Evolutionary conservation across 73 alveolate genomes (phyloP), one percentile per base, ranked within the genome.

Genomic region (Blepharisma stoltei): DNA sequence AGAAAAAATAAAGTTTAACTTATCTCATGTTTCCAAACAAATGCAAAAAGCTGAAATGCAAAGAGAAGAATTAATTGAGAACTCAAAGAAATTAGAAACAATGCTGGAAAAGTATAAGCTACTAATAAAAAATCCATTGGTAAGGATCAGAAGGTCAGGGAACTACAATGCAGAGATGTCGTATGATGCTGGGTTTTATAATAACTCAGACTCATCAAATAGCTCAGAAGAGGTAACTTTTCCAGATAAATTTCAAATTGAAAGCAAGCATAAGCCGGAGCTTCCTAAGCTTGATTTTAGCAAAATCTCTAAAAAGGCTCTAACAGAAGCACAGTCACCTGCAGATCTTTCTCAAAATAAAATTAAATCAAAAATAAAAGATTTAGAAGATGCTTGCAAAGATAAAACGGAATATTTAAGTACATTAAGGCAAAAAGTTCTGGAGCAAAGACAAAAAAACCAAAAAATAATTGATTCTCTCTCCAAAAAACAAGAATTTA

Each of bases 221-320:
- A 52, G 66, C 23, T 52, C 66, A 14, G n/a, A 11, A 4, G 66
- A 52, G 23, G 23, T 52, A 0, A 14, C 27, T 52, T 52, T 52
- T 52, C 66, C 66, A 52, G 66, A 52, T 52, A 52, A 52, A 20
- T 20, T 52, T 20, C 66, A 52, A 52, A 52, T 52, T 52, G 66
- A 52, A 52, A 52, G 27, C 66, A 52, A 52, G 23, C 23, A 11
- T 14, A 52, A 52, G 4, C 66, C 66, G 0, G 23, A 52, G 27
- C 66, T 52, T 14, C 66, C 66, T 52, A 52, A 52, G 23, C 66
- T 52, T 14, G 66, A 52, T 20, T 52, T 52, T 20, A 52, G 27
- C 2, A 52, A 52, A 52, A 20, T 52, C 4, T 11, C 23, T 52
- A 52, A 20, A 20, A 52, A 52, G 3, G n/a, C 66, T 14, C 3